Evolutionary conservation across 2,329 filamentous ascomycete genomes (phyloP), one percentile per base, ranked within the genome.

Genomic region (Phoma sp.): DNA sequence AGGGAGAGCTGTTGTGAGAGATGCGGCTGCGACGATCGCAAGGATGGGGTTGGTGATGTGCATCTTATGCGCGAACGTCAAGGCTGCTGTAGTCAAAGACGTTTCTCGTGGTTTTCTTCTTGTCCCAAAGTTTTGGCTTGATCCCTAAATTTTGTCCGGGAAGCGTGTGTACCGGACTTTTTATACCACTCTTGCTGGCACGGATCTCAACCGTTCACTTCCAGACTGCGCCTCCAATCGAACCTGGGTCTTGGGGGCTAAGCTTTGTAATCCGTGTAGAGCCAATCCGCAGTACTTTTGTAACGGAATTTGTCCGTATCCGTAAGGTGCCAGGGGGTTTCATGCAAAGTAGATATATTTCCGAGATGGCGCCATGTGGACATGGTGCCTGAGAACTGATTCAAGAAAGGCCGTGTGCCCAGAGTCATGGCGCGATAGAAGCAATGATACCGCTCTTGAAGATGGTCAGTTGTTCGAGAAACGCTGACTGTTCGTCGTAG

Each of bases 1-100:
- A 37, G 43, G 56, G 19, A 53, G 48, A 2, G 60, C 60, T 4
- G 49, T 25, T 4, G 46, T 40, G 29, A 58, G 39, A 8, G 58
- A 48, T 2, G 51, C 43, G 6, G 49, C 31, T 12, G 48, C 54
- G 3, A 52, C 7, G 43, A 48, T 13, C 15, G 44, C 43, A 3
- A 52, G 9, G 29, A 41, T 1, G 21, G 29, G 15, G 33, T 27
- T 22, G 10, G 27, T 41, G 54, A 57, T 10, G 22, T 38, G 37
- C 52, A 55, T 55, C 8, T 7, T 46, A 29, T 13, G 15, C 31
- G 40, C 17, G 17, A 19, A n/a, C 12, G 29, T 17, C 21, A 22
- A 19, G 13, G 10, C 21, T 21, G 36, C 3, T 22, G 10, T 12
- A 22, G 17, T 13, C 10, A 24, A 38, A 12, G 10, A 19, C 12